Percentiles rank a stretch among this genome's conserved stretches.
These are phyloP conservation scores for Maudiozyma humilis DNA, from an alignment of 1,139 yeast genomes.

Conservation along the genomic window DNA sequence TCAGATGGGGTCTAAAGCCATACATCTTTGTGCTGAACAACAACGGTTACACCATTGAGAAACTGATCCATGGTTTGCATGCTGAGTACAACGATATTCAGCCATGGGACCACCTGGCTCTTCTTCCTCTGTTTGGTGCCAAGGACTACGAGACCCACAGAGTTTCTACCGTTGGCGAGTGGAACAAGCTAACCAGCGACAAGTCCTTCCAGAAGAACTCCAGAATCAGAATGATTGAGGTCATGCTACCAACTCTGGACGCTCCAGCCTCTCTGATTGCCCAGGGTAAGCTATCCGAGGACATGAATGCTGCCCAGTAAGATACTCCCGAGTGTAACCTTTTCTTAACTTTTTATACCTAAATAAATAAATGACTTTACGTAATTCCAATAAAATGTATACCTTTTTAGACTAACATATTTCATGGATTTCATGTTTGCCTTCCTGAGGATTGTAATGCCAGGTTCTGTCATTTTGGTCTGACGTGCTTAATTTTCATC, in stretches of 20 bases:
- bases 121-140: slow-evolving; percentile 33
- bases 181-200: slow-evolving; percentile 48
- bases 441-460: no score
- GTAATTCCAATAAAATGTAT: no score
- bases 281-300: slow-evolving; percentile 32
- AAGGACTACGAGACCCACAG: no score
- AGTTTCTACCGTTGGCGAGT: slow-evolving; percentile 56
- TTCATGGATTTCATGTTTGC: no score
- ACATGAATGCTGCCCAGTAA: no score
- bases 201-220: slow-evolving; percentile 38
- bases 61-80: slow-evolving; percentile 1
- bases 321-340: no score
- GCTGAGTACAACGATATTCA: slow-evolving; percentile 1
- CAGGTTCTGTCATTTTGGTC: no score
- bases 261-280: slow-evolving; percentile 58
- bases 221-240: slow-evolving; percentile 67
- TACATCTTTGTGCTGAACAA: slow-evolving; percentile 1
- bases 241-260: slow-evolving; percentile 70
- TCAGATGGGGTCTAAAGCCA: slow-evolving; percentile 1
- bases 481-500: no score
- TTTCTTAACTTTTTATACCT: no score
- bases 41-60: slow-evolving; percentile 1
- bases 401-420: no score
- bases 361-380: no score
- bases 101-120: slow-evolving; percentile 1